Evolutionary conservation across 306 rosid genomes (phyloP).

Genomic region (Boehmeria nivea): DNA sequence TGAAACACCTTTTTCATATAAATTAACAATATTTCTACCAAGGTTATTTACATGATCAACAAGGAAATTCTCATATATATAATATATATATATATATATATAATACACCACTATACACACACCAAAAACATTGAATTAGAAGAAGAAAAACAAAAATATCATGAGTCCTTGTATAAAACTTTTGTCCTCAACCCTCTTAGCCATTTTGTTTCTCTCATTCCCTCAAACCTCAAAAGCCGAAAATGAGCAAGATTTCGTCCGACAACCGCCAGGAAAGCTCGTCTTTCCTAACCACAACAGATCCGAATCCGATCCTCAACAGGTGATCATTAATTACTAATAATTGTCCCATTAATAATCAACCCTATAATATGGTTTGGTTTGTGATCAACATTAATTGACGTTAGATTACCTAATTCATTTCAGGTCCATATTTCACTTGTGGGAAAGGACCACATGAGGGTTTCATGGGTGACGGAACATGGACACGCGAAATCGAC

Average conservation of each 20-base stretch:
- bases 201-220: not conserved
- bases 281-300: constrained; percentile 15
- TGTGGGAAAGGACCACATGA: constrained; percentile 54
- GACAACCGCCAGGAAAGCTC: constrained; percentile 24
- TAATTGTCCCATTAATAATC: not conserved
- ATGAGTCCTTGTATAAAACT: not conserved
- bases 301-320: constrained; percentile 33
- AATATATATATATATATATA: not conserved
- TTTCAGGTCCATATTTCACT: constrained; percentile 66
- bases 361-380: too few species aligned
- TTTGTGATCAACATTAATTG: too few species aligned
- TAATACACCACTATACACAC: not conserved
- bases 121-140: constrained; percentile 7
- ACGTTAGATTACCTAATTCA: not conserved
- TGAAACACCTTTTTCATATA: not conserved
- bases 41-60: too few species aligned
- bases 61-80: not conserved
- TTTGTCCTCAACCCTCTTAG: constrained; percentile 12
- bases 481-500: constrained; percentile 21
- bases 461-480: constrained; percentile 68
- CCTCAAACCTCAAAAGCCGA: constrained; percentile 11
- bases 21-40: not conserved
- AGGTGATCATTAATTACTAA: constrained; percentile 19
- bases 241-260: constrained; percentile 14
- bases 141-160: too few species aligned